Conservation (phyloP, 139 green algal species). For the Chlamydomonas schloesseri region DNA sequence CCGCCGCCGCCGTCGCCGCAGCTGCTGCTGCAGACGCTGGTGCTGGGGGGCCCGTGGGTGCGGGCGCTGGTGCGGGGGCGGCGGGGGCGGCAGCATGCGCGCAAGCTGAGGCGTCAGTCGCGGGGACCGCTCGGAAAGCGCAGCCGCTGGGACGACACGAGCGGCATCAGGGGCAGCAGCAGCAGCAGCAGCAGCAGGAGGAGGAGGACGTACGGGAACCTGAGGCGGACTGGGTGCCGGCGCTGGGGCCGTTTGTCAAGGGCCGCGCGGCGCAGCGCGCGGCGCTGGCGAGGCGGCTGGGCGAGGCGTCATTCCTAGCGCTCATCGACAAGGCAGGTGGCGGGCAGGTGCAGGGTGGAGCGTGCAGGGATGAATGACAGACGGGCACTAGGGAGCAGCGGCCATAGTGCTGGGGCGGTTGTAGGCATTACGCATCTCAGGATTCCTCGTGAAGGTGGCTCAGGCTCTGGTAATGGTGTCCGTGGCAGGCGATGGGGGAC, state of each 20-base stretch:
- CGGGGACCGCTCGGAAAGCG: too few relatives aligned
- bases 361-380: neutral
- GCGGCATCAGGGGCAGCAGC: neutral
- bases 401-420: too few relatives aligned
- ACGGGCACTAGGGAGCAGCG: too few relatives aligned
- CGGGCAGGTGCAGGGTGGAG: neutral
- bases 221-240: neutral
- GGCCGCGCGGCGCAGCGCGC: slow-evolving; percentile 23
- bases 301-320: neutral
- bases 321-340: slow-evolving; percentile 28
- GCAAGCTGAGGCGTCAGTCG: too few relatives aligned
- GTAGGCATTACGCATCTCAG: too few relatives aligned
- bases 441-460: too few relatives aligned
- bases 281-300: slow-evolving; percentile 20
- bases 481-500: too few relatives aligned
- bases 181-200: neutral
- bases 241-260: slow-evolving; percentile 35
- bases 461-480: too few relatives aligned
- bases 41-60: neutral
- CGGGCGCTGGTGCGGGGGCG: neutral
- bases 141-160: too few relatives aligned
- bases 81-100: neutral
- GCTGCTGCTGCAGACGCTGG: neutral
- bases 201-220: too few relatives aligned
- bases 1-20: neutral